These are phyloP conservation scores for Hansenula sp. DNA, from an alignment of 1,139 yeast species.

Conservation along the genomic window DNA sequence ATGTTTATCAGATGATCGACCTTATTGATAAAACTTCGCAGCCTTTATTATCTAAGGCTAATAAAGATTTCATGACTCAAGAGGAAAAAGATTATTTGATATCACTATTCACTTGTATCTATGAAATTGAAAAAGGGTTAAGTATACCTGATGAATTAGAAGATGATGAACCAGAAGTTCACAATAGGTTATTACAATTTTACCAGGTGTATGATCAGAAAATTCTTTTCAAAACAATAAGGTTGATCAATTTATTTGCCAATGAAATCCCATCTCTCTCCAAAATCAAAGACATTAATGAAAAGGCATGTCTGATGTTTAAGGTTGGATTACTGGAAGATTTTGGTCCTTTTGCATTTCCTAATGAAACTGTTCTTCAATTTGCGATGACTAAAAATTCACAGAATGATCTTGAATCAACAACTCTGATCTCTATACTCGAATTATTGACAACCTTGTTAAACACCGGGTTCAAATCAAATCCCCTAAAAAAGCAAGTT, in stretches of 20 bases:
- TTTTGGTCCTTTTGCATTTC: constrained; percentile 59
- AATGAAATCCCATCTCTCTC: constrained; percentile 33
- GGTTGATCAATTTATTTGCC: constrained; percentile 40
- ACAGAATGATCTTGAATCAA: constrained; percentile 4
- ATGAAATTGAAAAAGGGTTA: constrained; percentile 67
- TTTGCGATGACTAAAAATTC: constrained; percentile 30
- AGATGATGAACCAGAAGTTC: constrained; percentile 8
- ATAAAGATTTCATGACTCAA: constrained; percentile 9
- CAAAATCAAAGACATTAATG: constrained; percentile 42
- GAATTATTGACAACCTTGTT: constrained; percentile 40
- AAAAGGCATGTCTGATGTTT: constrained; percentile 53
- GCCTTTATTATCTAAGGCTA: constrained; percentile 15
- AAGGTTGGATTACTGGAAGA: constrained; percentile 51
- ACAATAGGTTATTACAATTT: constrained; percentile 14
- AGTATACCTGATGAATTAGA: constrained; percentile 50
- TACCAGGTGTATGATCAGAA: constrained; percentile 29
- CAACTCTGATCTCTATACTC: constrained; percentile 30
- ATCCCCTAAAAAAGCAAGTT: not conserved
- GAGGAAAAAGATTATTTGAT: constrained; percentile 33
- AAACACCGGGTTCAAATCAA: constrained; percentile 24
- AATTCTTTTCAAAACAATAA: constrained; percentile 38
- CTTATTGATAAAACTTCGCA: constrained; percentile 22
- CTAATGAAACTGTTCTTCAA: constrained; percentile 36
- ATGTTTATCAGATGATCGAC: constrained; percentile 24
- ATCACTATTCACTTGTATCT: constrained; percentile 58